Evolutionary conservation across 2,329 filamentous ascomycete species (phyloP), one percentile per base, ranked within the genome.

Genomic region (Penicillium sumatraense): DNA sequence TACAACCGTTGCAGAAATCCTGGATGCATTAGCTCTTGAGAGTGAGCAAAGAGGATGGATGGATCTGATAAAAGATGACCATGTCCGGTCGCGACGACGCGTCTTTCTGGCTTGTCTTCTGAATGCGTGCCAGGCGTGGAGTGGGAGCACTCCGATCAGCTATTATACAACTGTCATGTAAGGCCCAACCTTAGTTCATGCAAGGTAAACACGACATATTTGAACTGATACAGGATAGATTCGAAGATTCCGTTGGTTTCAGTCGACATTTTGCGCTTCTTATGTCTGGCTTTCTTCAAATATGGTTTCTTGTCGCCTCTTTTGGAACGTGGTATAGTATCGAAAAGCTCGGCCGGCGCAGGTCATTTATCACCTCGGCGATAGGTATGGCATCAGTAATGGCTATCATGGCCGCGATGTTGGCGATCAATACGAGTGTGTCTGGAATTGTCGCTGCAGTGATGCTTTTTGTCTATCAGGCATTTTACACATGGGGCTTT

Each of bases 141-240:
- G 55, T 21, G 66, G 67, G 1, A 68, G 65, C 48, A 70, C 65
- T 2, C 61, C 67, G n/a, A 55, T 70, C 45, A 70, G 61, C 27
- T 70, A 68, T 49, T 70, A 67, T 49, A 63, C 67, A 3, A 64
- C 68, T 2, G 62, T 61, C 7, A 60, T 71, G 46, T 60, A 51
- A 16, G n/a, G n/a, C n/a, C n/a, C n/a, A n/a, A n/a, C n/a, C n/a
- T n/a, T n/a, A n/a, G n/a, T n/a, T n/a, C n/a, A n/a, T n/a, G n/a
- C n/a, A n/a, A n/a, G n/a, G n/a, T n/a, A n/a, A n/a, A n/a, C n/a
- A n/a, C n/a, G n/a, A n/a, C n/a, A n/a, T n/a, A n/a, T n/a, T n/a
- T n/a, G n/a, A n/a, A 51, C 7, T 5, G 11, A 7, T 14, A 38
- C 13, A 14, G 2, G n/a, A 8, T 29, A 55, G 53, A 14, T 69